phyloP scores from a whole-genome alignment of 768 basidiomycete species.

The Podaxis sp. region DNA sequence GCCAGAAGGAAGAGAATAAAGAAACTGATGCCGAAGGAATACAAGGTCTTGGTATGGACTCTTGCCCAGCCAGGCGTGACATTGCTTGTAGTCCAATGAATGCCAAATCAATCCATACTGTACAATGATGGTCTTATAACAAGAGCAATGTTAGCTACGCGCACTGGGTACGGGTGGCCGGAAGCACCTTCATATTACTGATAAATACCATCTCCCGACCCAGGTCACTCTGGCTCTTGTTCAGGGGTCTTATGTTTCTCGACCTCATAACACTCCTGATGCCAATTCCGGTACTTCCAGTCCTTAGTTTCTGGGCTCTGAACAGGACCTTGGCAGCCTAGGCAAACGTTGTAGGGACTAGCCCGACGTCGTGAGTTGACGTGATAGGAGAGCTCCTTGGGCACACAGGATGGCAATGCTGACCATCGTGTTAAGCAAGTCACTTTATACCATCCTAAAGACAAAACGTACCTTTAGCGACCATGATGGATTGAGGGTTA shows the following conservation, averaged over 20 bases:
- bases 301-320: background rate
- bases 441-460: background rate
- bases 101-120: background rate
- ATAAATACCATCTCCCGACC: background rate
- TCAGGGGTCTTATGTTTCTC: background rate
- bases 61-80: no score
- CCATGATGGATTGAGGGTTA: background rate
- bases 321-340: background rate
- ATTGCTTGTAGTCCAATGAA: no score
- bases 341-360: slow-evolving; percentile 4
- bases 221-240: background rate
- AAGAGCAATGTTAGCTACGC: background rate
- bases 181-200: background rate
- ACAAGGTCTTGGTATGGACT: no score
- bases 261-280: background rate
- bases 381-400: background rate
- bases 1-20: slow-evolving; percentile 16
- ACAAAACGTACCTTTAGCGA: background rate
- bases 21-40: background rate
- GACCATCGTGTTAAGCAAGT: background rate
- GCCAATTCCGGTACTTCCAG: background rate
- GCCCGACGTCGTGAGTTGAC: background rate
- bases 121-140: background rate
- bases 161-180: background rate
- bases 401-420: background rate